A percentile compares a stretch with the other conserved stretches of the same genome.
These are phyloP conservation scores for Physcomitrium patens DNA, from an alignment of 225 moss, liverwort and hornwort species.

Conservation along the genomic window DNA sequence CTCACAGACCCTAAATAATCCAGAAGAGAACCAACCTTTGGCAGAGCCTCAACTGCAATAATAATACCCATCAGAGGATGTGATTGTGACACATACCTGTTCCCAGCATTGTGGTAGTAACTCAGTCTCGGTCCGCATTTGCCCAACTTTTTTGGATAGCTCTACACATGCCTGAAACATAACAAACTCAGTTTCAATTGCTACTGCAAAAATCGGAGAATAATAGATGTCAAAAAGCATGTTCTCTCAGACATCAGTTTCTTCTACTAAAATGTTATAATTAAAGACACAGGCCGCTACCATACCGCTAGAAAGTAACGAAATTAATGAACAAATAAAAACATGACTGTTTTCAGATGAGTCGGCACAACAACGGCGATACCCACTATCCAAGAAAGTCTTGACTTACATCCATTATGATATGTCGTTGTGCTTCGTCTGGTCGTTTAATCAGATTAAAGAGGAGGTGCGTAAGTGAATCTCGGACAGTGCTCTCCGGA, in stretches of 20 bases:
- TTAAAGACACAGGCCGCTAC: neutral
- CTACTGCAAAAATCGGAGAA: constrained; percentile 21
- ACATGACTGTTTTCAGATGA: neutral
- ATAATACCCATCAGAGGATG: constrained; percentile 13
- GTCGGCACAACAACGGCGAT: constrained; percentile 20
- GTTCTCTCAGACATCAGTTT: constrained; percentile 8
- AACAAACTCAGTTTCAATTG: constrained; percentile 29
- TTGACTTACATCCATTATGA: constrained; percentile 89
- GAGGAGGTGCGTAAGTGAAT: constrained; percentile 89
- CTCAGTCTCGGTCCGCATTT: constrained; percentile 89
- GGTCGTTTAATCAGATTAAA: constrained; percentile 98
- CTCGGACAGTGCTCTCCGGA: constrained; percentile 80
- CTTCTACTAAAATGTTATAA: neutral
- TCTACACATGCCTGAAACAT: constrained; percentile 81
- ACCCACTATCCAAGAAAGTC: neutral
- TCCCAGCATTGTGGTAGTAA: constrained; percentile 99
- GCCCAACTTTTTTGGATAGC: constrained; percentile 79
- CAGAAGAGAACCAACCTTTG: constrained; percentile 17
- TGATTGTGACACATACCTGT: constrained; percentile 52
- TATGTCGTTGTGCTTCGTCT: constrained; percentile 82
- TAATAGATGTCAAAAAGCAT: neutral
- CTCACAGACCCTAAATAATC: neutral
- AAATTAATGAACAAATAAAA: neutral
- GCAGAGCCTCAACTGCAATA: constrained; percentile 15
- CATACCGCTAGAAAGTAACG: neutral